Base-by-base conservation (phyloP, 129 eudicot species). In the Artemisia argyi region DNA sequence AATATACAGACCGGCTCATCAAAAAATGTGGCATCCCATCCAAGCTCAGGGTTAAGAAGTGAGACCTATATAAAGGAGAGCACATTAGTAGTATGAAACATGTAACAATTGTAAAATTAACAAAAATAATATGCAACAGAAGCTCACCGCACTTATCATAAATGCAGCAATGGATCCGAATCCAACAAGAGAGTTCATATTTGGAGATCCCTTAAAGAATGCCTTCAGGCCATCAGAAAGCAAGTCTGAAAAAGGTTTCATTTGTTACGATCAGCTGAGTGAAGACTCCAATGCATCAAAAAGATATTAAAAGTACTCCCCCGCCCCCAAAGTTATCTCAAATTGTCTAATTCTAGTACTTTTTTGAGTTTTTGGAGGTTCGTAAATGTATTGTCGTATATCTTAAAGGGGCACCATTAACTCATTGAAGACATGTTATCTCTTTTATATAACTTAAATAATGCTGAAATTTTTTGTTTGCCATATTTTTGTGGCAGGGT, bases 161-260 rank as follows among this genome's bases (percentile, higher is more conserved):
- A 92, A 92, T 72, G 96, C 91, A 66, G 96, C 96, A 69, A 92
- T 80, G 63, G 96, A 85, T 69, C 98, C 98, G 74, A 92, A 92
- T 74, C 98, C 98, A 52, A 92, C 96, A 53, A 92, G 96, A 52
- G 98, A 92, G 85, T 92, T 92, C 98, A 92, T 89, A 81, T 92
- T 92, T 61, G 98, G 98, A 54, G 96, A 89, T 42, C 98, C 86
- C 82, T 86, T 92, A 22, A 76, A 71, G 74, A 92, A 83, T 65
- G 96, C 95, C 78, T 73, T 83, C 18, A 92, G 81, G 65, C 98
- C 98, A 82, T 89, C 94, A 55, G 83, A 67, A 58, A 91, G 89
- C 90, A 88, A 78, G 49, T 88, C 95, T 91, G 82, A 32, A 60
- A 73, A 74, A 78, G 5, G 46, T 62, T 55, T 32, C 62, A 32